Base-by-base conservation (phyloP, 148 eudicot genomes). In the Silene uniflora region DNA sequence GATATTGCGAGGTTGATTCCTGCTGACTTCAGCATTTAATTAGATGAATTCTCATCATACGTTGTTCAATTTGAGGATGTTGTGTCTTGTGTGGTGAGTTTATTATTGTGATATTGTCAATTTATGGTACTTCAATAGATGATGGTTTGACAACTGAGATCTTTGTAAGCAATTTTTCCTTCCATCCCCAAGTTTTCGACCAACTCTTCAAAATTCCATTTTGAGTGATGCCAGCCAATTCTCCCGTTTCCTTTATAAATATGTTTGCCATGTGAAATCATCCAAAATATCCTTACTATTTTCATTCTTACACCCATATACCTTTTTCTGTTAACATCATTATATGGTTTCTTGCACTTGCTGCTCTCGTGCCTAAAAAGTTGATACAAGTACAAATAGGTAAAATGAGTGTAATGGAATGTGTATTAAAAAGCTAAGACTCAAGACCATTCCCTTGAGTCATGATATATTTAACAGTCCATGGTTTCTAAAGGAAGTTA, bases 1-100 rank as follows among this genome's bases (percentile, higher is more conserved):
- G 98, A 95, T 76, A 95, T 92, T 69, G 99, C 89, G 73, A 95
- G 99, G 99, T 95, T 84, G 79, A 68, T 81, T 49, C 60, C 56
- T 67, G 67, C 59, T 65, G 62, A 13, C 7, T 22, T 47, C 25
- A 56, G 67, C n/a, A 24, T 35, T 76, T 49, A 19, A 44, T 67
- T 25, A 10, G 7, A 54, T 66, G 11, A 7, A 19, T 69, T 35
- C 13, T 52, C 39, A 46, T 46, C 59, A n/a, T 67, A 60, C 5
- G 9, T 16, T 23, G 29, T 24, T 24, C 25, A 4, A 3, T 23
- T 27, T 22, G 62, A 54, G 39, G 35, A 54, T 52, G 21, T n/a
- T 35, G 9, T 32, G 8, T 68, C 11, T 35, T 32, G n/a, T 35
- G 21, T 69, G 58, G 72, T 17, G 69, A 68, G 56, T 71, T 25